A percentile compares a stretch with the other conserved stretches of the same genome.
Conservation (phyloP, 176 grass and related monocot genomes). For the Musa troglodytarum region DNA sequence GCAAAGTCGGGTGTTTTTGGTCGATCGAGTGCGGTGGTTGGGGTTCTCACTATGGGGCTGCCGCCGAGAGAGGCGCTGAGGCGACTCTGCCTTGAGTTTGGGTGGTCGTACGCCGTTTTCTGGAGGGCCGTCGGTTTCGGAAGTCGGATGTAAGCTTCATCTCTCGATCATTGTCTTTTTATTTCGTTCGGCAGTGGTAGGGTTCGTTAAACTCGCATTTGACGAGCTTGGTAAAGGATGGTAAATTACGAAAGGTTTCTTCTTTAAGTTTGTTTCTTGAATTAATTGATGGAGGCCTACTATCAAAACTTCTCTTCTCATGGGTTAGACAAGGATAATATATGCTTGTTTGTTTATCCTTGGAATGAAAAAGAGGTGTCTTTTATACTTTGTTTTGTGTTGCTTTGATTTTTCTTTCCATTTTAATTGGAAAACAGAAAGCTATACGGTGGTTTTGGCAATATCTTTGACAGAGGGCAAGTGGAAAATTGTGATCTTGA, state of each 20-base stretch:
- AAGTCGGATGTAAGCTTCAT: slow-evolving; percentile 29
- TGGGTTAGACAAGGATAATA: background rate
- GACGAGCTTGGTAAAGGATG: background rate
- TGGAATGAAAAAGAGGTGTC: background rate
- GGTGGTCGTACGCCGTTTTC: slow-evolving; percentile 47
- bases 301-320: too few species aligned
- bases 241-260: background rate
- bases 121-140: slow-evolving; percentile 31
- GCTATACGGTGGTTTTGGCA: background rate
- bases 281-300: background rate
- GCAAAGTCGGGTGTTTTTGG: background rate
- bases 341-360: background rate
- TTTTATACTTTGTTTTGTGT: background rate
- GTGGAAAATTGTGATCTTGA: background rate
- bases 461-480: background rate
- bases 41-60: slow-evolving; percentile 29
- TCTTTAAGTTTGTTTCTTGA: background rate
- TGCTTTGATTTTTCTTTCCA: background rate
- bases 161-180: background rate
- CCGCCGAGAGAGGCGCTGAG: slow-evolving; percentile 33
- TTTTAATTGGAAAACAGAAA: background rate
- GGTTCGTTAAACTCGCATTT: background rate
- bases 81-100: slow-evolving; percentile 37
- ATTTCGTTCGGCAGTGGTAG: background rate
- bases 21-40: background rate